Percentiles rank a stretch among this genome's conserved stretches.
Evolutionary conservation across 768 basidiomycete species (phyloP).

Genomic region (Auriculariales sp.): DNA sequence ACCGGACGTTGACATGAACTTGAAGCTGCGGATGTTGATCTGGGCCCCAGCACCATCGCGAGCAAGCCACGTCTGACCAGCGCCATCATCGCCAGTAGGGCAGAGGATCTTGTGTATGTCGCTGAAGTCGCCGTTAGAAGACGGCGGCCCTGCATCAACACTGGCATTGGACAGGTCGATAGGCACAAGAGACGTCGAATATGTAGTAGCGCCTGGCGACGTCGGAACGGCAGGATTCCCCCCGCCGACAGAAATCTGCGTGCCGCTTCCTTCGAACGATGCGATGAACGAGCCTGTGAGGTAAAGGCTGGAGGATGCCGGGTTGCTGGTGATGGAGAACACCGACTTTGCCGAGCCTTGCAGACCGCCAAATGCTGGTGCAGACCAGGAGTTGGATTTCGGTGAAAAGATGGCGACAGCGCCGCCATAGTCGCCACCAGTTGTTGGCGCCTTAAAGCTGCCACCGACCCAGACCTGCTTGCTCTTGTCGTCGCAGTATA

Average conservation of each 20-base stretch:
- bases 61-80: conserved; percentile 76
- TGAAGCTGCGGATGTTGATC: conserved; percentile 62
- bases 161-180: conserved; percentile 46
- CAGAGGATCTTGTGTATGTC: conserved; percentile 66
- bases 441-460: conserved; percentile 26
- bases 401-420: conserved; percentile 56
- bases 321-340: conserved; percentile 58
- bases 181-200: conserved; percentile 81
- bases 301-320: conserved; percentile 59
- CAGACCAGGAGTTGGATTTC: conserved; percentile 51
- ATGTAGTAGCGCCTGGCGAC: conserved; percentile 69
- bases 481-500: conserved; percentile 61
- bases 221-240: conserved; percentile 80
- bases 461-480: conserved; percentile 71
- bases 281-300: conserved; percentile 84
- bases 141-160: conserved; percentile 46
- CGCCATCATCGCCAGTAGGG: conserved; percentile 66
- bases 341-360: conserved; percentile 56
- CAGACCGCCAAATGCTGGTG: conserved; percentile 72
- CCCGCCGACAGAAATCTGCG: conserved; percentile 32
- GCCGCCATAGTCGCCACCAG: conserved; percentile 24
- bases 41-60: conserved; percentile 53
- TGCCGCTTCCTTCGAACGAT: conserved; percentile 40
- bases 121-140: conserved; percentile 42
- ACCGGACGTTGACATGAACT: conserved; percentile 60